Percentiles rank a stretch among this genome's conserved stretches.
These are phyloP conservation scores for Pythium rishiriense DNA, from an alignment of 352 stramenopile genomes.

Conservation along the genomic window DNA sequence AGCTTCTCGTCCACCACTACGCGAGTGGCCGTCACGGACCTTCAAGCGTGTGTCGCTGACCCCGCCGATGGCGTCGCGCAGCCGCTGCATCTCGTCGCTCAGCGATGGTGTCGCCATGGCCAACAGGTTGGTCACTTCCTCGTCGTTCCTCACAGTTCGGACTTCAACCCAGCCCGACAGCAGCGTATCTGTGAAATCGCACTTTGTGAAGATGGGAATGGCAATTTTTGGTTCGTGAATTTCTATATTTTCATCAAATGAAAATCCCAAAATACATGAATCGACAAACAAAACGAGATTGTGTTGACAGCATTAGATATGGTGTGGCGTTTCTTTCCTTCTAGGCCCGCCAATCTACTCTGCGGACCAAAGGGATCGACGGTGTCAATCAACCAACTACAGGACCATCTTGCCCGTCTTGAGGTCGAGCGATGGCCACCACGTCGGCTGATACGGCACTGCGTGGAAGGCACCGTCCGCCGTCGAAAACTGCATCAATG, in stretches of 20 bases:
- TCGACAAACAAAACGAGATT: too few species aligned
- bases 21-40: slow-evolving; percentile 9
- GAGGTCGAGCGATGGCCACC: slow-evolving; percentile 71
- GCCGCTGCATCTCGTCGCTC: slow-evolving; percentile 16
- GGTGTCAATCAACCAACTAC: slow-evolving; percentile 21
- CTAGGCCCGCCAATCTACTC: too few species aligned
- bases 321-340: too few species aligned
- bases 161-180: slow-evolving; percentile 29
- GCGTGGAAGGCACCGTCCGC: slow-evolving; percentile 65
- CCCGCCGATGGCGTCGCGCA: slow-evolving; percentile 22
- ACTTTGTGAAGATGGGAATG: too few species aligned
- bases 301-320: too few species aligned
- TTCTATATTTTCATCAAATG: too few species aligned
- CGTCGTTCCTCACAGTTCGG: background rate
- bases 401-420: slow-evolving; percentile 78
- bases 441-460: slow-evolving; percentile 71
- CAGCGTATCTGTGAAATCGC: too few species aligned
- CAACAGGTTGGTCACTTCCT: too few species aligned
- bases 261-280: slow-evolving; percentile 13
- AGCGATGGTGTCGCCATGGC: slow-evolving; percentile 8
- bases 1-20: background rate
- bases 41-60: slow-evolving; percentile 21
- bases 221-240: too few species aligned
- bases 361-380: background rate
- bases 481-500: slow-evolving; percentile 62